Evolutionary conservation across 1,139 yeast species (phyloP), one percentile per base, ranked within the genome.

Genomic region (Barnettozyma hawaiiensis): DNA sequence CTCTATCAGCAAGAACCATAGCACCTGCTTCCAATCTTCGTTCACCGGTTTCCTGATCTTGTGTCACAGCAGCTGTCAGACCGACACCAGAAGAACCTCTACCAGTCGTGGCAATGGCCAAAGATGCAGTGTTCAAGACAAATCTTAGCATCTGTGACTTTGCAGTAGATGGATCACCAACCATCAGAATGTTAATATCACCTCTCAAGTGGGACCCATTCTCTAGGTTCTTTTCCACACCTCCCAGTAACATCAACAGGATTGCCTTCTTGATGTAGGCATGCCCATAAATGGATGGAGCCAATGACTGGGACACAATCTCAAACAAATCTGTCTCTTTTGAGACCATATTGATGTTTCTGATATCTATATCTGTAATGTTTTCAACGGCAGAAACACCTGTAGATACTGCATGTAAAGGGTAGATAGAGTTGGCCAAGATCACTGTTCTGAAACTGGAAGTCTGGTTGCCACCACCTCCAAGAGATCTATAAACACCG

Each of bases 31-130:
- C 98, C 51, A 92, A 70, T 55, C 96, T 76, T 60, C 97, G 75
- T 67, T 92, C 99, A 42, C 98, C 98, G 1, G 98, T 92, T 64
- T 92, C 98, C 58, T 83, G 83, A 64, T 92, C 99, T 3, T 92
- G 78, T 3, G 97, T 90, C 5, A 92, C 99, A 0, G 99, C 98
- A 12, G 99, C 99, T 0, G 99, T 92, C 59, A 92, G 76, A 85
- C 98, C 99, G 39, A 94, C 99, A 64, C 98, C 99, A 0, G 98
- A 90, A 14, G 97, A 90, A 47, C 98, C 99, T 64, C 96, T 80
- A 70, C 99, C 99, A 1, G 99, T 94, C 2, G 99, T 94, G 22
- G 98, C 97, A 56, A 92, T 90, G 2, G 98, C 98, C 55, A 92
- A 71, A 2, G 95, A 73, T 0, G 98, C 98, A 0, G 97, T 92